Base-by-base conservation (phyloP, 164 flowering plant species). In the Brasenia schreberi region DNA sequence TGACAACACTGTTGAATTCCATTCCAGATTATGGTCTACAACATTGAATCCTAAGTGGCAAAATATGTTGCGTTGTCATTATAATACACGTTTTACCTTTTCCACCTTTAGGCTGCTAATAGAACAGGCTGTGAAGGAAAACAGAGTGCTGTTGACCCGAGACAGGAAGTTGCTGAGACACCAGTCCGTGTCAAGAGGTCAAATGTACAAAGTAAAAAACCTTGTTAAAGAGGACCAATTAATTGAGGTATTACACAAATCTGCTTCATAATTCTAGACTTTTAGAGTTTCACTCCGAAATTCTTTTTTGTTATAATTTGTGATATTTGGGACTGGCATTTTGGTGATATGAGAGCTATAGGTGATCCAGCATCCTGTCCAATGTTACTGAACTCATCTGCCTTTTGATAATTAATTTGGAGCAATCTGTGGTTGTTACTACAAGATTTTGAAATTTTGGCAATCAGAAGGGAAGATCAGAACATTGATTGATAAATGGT, bases 191-290 rank as follows among this genome's bases (percentile, higher is more conserved):
- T 70, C 87, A 66, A 75, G 71, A 66, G 84, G 81, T 80, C 98
- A 90, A 79, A 78, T 89, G 59, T 94, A 88, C 70, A 80, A 76
- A 69, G 85, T 94, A 70, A 88, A 89, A 71, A 91, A 75, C 73
- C 93, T 87, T 76, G 83, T 88, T 10, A 94, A 94, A 78, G 85
- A 91, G 66, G 96, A 91, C 44, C 99, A 94, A 78, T 80, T 94
- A 9, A 82, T 84, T 60, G 99, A 94, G 97, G 98, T 91, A 84
- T 68, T 7, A 42, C 27, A 1, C 6, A 7, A 7, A 2, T 19
- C 4, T 10, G 62, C 10, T 49, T 49, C 56, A 9, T 1, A 49
- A 49, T 9, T 14, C 16, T 14, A 49, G 56, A 9, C 10, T 6
- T 49, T 49, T 14, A 9, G 10, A 9, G 10, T 14, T 49, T 49